Evolutionary conservation across 1,284 basidiomycete species (phyloP).

Genomic region (Sutorius eximius): DNA sequence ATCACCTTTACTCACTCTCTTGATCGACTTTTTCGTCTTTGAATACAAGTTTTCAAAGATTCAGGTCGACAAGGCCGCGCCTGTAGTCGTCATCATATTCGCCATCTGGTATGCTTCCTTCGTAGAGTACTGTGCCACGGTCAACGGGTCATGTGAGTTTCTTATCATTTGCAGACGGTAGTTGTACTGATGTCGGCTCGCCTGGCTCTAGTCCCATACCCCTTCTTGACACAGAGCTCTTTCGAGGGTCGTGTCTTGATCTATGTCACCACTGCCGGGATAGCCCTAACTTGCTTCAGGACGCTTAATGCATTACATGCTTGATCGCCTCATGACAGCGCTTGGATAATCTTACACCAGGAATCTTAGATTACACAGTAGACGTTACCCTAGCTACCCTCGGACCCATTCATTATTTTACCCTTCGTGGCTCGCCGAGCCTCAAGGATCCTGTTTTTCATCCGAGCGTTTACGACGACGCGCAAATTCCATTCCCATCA

Average conservation of each 20-base stretch:
- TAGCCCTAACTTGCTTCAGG: constrained; percentile 61
- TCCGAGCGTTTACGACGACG: neutral
- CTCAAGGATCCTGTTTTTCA: neutral
- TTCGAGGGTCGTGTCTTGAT: constrained; percentile 56
- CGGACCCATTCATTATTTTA: neutral
- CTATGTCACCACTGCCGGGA: constrained; percentile 51
- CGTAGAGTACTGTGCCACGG: constrained; percentile 67
- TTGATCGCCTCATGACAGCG: constrained; percentile 2
- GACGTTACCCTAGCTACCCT: neutral
- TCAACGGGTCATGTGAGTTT: constrained; percentile 64
- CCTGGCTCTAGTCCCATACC: constrained; percentile 66
- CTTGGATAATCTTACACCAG: neutral
- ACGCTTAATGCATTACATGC: constrained; percentile 47
- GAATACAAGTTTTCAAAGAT: constrained; percentile 59
- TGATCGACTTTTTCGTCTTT: constrained; percentile 71
- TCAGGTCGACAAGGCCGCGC: constrained; percentile 46
- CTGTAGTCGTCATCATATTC: constrained; percentile 43
- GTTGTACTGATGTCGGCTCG: constrained; percentile 5
- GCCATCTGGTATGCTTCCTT: constrained; percentile 60
- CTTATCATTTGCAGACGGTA: neutral
- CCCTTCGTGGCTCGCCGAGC: neutral
- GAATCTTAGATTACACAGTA: neutral
- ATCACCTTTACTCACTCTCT: constrained; percentile 56
- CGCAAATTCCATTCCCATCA: constrained; percentile 19
- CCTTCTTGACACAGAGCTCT: constrained; percentile 68